These are phyloP conservation scores for Tetrahymena malaccensis DNA, from an alignment of 73 alveolate genomes.

Conservation along the genomic window DNA sequence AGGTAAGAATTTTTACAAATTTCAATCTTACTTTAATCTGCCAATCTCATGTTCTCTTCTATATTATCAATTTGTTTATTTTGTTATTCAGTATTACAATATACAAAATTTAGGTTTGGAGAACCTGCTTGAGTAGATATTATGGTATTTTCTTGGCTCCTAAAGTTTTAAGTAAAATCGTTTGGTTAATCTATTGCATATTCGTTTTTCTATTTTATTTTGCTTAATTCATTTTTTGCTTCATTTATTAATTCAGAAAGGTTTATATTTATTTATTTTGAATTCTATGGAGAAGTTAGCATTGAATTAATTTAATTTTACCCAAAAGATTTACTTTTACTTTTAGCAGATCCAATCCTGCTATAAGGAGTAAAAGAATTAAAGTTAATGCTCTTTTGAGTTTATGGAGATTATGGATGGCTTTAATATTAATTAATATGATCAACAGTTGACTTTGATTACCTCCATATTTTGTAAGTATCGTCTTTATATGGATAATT, in stretches of 20 bases:
- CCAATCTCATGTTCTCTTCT: background rate
- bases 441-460: background rate
- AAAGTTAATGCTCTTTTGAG: background rate
- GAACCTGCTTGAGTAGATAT: background rate
- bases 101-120: background rate
- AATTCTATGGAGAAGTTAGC: background rate
- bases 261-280: background rate
- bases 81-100: too few relatives aligned
- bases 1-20: background rate
- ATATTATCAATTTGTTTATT: background rate
- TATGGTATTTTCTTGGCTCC: background rate
- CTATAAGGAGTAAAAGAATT: background rate
- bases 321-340: background rate
- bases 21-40: background rate
- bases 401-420: background rate
- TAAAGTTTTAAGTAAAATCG: background rate
- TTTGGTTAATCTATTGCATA: background rate
- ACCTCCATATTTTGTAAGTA: background rate
- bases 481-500: background rate
- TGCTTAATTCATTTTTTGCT: background rate
- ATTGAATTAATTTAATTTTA: background rate
- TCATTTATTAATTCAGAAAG: background rate
- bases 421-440: background rate
- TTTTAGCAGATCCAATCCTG: background rate
- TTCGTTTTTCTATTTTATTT: background rate